Conservation (phyloP, 2,329 filamentous ascomycete species). For the Epichloe gansuensis region DNA sequence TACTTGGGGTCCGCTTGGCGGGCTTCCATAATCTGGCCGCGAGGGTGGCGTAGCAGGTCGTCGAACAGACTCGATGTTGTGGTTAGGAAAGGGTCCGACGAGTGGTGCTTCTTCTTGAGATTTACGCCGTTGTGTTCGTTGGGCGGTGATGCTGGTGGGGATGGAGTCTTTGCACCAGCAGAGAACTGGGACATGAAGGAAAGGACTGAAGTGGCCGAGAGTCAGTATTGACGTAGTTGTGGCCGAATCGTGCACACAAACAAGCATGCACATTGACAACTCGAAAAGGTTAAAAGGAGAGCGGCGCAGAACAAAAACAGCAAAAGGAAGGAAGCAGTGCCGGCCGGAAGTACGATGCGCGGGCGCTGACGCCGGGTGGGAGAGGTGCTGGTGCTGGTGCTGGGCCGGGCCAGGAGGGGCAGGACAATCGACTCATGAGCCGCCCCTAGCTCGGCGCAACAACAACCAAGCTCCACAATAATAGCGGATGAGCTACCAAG, state of each 20-base stretch:
- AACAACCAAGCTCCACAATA: background rate
- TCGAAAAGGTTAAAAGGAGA: background rate
- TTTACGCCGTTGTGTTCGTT: slow-evolving; percentile 21
- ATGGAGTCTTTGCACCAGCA: slow-evolving; percentile 33
- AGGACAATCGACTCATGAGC: slow-evolving; percentile 3
- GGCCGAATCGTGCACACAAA: background rate
- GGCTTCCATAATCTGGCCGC: slow-evolving; percentile 29
- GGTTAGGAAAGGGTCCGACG: slow-evolving; percentile 21
- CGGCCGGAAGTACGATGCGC: background rate
- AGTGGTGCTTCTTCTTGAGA: slow-evolving; percentile 17
- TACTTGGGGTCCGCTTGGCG: slow-evolving; percentile 31
- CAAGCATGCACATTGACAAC: background rate
- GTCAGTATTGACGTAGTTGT: slow-evolving; percentile 1
- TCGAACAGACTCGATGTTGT: slow-evolving; percentile 22
- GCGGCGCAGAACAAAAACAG: background rate
- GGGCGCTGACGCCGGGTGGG: background rate
- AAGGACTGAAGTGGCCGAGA: slow-evolving; percentile 45
- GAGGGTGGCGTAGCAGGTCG: slow-evolving; percentile 28
- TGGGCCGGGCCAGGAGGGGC: background rate
- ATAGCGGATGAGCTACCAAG: background rate
- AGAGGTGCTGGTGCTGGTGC: background rate
- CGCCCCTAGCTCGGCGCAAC: background rate
- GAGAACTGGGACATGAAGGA: slow-evolving; percentile 83
- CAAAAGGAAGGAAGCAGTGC: background rate
- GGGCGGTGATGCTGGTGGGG: slow-evolving; percentile 33